Evolutionary conservation across 2,329 filamentous ascomycete genomes (phyloP), one percentile per base, ranked within the genome.

Genomic region (Immersiporthe knoxdaviesiana): DNA sequence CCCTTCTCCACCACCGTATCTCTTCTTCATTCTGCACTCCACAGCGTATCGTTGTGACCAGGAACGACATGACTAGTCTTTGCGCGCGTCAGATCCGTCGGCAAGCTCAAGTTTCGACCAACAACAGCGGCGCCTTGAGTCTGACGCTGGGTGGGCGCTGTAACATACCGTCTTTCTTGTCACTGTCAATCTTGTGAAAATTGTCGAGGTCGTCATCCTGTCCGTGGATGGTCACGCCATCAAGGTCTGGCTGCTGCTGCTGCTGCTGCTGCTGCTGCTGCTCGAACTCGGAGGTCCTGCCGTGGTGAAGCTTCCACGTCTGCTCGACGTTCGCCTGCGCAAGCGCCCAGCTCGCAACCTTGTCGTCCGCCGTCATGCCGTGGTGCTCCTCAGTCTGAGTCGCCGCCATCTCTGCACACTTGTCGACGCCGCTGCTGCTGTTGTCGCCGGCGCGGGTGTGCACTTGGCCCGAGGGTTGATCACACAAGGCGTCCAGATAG

Each of bases 271-370:
- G n/a, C 10, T 21, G 39, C 16, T 32, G 44, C n/a, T 58, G 67
- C 3, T 4, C 4, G 35, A 4, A 35, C 35, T 35, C 8, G 4
- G 63, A 50, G 21, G 54, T 65, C 37, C 66, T 70, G 16, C 58
- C 56, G 24, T 70, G 63, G 16, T 66, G 52, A 14, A 70, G 56
- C 35, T 63, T 56, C 32, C 66, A 68, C 27, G 68, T 63, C 56
- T 62, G 63, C 41, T 70, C 59, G 21, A 71, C 70, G 11, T 27
- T 63, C 11, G 68, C 70, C 41, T 71, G 61, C 5, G 65, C 67
- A 16, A 39, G 59, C 3, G 39, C 59, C 70, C 70, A 71, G 32
- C 65, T 61, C 27, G 54, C 21, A 10, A 32, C 52, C 14, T 58
- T 56, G 16, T 52, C 58, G 12, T 44, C 39, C 16, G 30, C 14